These are phyloP conservation scores for Drosera spatulata DNA, from an alignment of 179 eudicot genomes.

Conservation along the genomic window DNA sequence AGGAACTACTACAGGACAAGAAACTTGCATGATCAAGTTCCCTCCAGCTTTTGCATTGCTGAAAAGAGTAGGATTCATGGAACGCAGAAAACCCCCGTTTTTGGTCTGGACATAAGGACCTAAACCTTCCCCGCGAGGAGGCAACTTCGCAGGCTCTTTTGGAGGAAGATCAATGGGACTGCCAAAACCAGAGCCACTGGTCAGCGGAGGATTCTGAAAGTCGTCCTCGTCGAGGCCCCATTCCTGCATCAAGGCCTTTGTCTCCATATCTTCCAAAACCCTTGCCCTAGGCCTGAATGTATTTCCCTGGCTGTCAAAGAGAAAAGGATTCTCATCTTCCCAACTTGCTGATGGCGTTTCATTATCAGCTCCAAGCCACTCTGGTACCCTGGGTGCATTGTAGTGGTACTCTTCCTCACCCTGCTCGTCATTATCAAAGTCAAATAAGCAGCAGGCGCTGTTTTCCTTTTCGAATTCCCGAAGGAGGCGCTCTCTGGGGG, in stretches of 20 bases:
- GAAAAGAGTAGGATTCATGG: slow-evolving; percentile 80
- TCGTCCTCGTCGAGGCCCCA: slow-evolving; percentile 72
- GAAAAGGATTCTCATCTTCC: slow-evolving; percentile 4
- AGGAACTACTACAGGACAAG: slow-evolving; percentile 92
- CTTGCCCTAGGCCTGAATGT: slow-evolving; percentile 43
- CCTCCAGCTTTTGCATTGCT: slow-evolving; percentile 63
- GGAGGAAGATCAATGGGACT: slow-evolving; percentile 43
- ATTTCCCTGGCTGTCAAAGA: slow-evolving; percentile 12
- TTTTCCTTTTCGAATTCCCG: slow-evolving; percentile 79
- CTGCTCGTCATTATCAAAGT: slow-evolving; percentile 38
- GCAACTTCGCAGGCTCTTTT: slow-evolving; percentile 39
- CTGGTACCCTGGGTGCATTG: slow-evolving; percentile 35
- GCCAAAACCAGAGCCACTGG: slow-evolving; percentile 39
- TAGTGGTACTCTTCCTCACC: slow-evolving; percentile 23
- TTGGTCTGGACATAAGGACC: slow-evolving; percentile 72
- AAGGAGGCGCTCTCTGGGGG: slow-evolving; percentile 84
- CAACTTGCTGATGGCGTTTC: slow-evolving; percentile 11
- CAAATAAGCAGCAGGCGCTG: slow-evolving; percentile 57
- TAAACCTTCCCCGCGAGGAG: slow-evolving; percentile 74
- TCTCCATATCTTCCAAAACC: slow-evolving; percentile 73
- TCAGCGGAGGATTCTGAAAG: slow-evolving; percentile 56
- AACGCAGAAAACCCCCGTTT: slow-evolving; percentile 82
- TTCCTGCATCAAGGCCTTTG: slow-evolving; percentile 77
- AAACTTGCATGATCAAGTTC: slow-evolving; percentile 89
- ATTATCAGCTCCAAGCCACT: slow-evolving; percentile 35